Base-by-base conservation (phyloP, 495 filamentous ascomycete genomes). In the Aspergillus sclerotioniger region DNA sequence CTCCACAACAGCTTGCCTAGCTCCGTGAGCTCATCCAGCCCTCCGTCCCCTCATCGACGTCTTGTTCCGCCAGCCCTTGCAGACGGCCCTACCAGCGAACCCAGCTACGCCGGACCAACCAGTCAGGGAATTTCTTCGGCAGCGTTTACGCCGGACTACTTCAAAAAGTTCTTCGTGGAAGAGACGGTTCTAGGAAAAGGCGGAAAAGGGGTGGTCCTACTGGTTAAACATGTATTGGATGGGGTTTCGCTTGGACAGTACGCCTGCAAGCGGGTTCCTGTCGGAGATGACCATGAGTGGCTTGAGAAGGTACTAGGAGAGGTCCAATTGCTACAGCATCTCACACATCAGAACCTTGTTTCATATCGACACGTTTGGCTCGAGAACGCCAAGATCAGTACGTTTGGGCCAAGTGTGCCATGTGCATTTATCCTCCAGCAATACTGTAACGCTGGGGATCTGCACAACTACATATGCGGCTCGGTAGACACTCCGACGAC, bases 281-380 rank as follows among this genome's bases (percentile, higher is more conserved):
- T 98, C 13, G 90, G 94, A 20, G 87, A 98, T 66, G 91, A 98
- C 62, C 94, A 96, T 63, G 85, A 90, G 56, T 98, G 94, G 94
- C 74, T 98, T 16, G 89, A 95, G 68, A 98, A 96, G 62, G 89
- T 98, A 6, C 79, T 98, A 50, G 81, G 90, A 29, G 94, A 98
- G 73, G 95, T 98, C 3, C 91, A 93, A 69, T 80, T 97, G 17
- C 82, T 98, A 20, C 92, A 96, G 64, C 88, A 89, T 57, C 82
- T 98, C 4, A 90, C 90, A 0, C 92, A 98, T 68, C 87, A 91
- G 60, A 98, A 98, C 67, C 76, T 98, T n/a, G 95, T 98, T 1
- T 94, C 91, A 0, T 98, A 98, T 69, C 87, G 92, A 7, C 93
- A 96, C 72, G 92, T 96, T 31, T 98, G 94, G 94, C 82, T 98